Evolutionary conservation across 495 filamentous ascomycete species (phyloP).

Genomic region (Opeltia flavorubescens): DNA sequence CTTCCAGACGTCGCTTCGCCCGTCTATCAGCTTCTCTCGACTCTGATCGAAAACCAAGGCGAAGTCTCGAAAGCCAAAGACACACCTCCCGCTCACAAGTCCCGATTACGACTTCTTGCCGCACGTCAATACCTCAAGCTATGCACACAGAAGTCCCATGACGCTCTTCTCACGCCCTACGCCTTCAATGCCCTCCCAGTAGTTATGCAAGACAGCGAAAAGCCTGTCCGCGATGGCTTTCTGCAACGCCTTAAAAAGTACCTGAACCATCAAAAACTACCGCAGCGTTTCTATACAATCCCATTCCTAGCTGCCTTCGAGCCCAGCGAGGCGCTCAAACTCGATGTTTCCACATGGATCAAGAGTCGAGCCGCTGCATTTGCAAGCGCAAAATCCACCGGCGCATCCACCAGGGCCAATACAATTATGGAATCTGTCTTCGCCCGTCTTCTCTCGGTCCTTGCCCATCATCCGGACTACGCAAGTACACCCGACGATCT

Average conservation of each 20-base stretch:
- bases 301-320: conserved; percentile 87
- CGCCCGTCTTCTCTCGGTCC: conserved; percentile 66
- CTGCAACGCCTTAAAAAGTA: conserved; percentile 78
- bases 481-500: conserved; percentile 51
- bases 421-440: conserved; percentile 73
- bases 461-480: conserved; percentile 95
- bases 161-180: conserved; percentile 52
- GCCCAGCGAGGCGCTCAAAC: conserved; percentile 51
- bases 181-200: conserved; percentile 72
- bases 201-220: conserved; percentile 62
- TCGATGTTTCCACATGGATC: conserved; percentile 74
- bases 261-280: conserved; percentile 51
- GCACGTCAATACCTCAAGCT: conserved; percentile 75
- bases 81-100: conserved; percentile 59
- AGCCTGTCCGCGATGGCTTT: conserved; percentile 62
- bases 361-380: conserved; percentile 51
- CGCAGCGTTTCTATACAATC: conserved; percentile 70
- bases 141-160: conserved; percentile 56
- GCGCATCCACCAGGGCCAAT: conserved; percentile 23
- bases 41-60: conserved; percentile 56
- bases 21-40: conserved; percentile 66
- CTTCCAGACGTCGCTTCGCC: conserved; percentile 41
- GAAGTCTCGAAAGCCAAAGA: conserved; percentile 61
- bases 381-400: conserved; percentile 21
- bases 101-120: conserved; percentile 66